Evolutionary conservation across 352 stramenopile species (phyloP), one percentile per base, ranked within the genome.

Genomic region (Salisapilia sapeloensis): DNA sequence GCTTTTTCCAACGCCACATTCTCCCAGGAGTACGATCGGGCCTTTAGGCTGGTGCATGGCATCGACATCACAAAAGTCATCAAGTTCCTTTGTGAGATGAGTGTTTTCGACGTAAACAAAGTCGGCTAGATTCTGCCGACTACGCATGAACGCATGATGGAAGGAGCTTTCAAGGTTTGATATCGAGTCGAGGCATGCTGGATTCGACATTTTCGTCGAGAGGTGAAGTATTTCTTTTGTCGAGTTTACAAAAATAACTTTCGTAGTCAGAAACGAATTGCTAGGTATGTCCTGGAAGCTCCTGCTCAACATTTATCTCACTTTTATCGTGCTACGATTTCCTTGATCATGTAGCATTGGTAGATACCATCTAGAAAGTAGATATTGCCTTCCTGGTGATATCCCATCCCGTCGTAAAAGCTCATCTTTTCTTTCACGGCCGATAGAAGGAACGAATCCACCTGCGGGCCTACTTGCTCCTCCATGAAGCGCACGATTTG

Each of bases 31-130:
- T 33, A 90, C 72, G 30, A 90, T 56, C 11, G 70, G 70, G 0
- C 64, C 65, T 31, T 81, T 83, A 11, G 59, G 53, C n/a, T 71
- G 64, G 33, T 82, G 66, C 74, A 90, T 90, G 9, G 53, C 52
- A 29, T 86, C 74, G n/a, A 81, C 69, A 38, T 89, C 69, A 32
- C 74, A 90, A 43, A 79, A 90, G 24, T 84, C 70, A 38, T 86
- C 70, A 5, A 86, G 48, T 35, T 84, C 66, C 15, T 61, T 50
- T 3, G 59, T 66, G 17, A 84, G 37, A 18, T 60, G 60, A 12
- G 44, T 8, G 48, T 82, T 79, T 49, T 83, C 67, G 18, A 63
- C 48, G 42, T 78, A 84, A 26, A 83, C 70, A 46, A 82, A 86
- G 35, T 83, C 62, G 15, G 65, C 56, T 5, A 46, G 64, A 32